Evolutionary conservation across 768 basidiomycete genomes (phyloP).

Genomic region (Boletales sp.): DNA sequence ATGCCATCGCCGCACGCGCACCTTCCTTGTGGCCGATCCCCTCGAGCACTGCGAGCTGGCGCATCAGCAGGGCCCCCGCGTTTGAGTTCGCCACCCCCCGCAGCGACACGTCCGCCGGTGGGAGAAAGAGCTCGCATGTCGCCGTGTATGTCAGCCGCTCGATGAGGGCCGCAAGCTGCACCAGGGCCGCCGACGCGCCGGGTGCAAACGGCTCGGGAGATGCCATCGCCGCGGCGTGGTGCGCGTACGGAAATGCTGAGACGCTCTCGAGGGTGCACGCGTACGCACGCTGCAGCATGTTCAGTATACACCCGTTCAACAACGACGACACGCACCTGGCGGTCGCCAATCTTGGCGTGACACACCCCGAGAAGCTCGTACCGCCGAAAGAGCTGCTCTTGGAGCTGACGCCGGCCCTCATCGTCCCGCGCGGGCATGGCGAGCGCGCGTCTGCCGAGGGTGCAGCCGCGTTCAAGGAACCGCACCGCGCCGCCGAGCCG

Average conservation of each 20-base stretch:
- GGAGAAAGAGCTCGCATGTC: slow-evolving; percentile 60
- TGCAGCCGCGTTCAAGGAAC: slow-evolving; percentile 63
- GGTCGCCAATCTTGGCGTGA: slow-evolving; percentile 72
- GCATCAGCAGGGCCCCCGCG: slow-evolving; percentile 55
- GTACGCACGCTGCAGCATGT: slow-evolving; percentile 49
- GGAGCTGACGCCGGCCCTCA: slow-evolving; percentile 54
- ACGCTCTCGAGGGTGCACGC: slow-evolving; percentile 53
- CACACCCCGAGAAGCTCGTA: slow-evolving; percentile 84
- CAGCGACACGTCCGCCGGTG: slow-evolving; percentile 49
- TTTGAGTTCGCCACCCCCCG: slow-evolving; percentile 21
- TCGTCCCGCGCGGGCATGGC: slow-evolving; percentile 26
- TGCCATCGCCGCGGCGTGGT: slow-evolving; percentile 16
- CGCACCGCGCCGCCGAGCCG: slow-evolving; percentile 61
- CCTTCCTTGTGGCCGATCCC: slow-evolving; percentile 56
- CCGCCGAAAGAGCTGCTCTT: slow-evolving; percentile 63
- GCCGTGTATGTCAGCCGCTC: slow-evolving; percentile 67
- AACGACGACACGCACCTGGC: slow-evolving; percentile 46
- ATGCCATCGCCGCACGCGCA: slow-evolving; percentile 37
- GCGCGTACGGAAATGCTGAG: slow-evolving; percentile 49
- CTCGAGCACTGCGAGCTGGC: slow-evolving; percentile 57
- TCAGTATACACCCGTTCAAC: too few species aligned
- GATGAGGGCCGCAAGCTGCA: slow-evolving; percentile 57
- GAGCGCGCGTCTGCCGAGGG: slow-evolving; percentile 48
- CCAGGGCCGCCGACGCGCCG: slow-evolving; percentile 38
- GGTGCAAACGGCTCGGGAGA: slow-evolving; percentile 33